These are phyloP conservation scores for Pichia deserticola DNA, from an alignment of 805 yeast genomes.

Conservation along the genomic window DNA sequence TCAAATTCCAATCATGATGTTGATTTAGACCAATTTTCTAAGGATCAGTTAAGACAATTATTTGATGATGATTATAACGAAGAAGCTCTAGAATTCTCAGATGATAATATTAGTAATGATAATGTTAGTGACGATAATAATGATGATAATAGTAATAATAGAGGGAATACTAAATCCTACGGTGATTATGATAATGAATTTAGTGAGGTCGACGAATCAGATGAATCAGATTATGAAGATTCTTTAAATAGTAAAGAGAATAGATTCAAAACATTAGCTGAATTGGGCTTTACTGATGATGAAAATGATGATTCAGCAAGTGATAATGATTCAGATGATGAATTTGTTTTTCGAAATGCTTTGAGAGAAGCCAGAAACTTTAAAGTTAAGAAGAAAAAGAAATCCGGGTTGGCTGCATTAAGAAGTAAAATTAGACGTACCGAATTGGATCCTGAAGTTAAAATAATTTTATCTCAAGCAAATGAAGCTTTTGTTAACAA, in stretches of 20 bases:
- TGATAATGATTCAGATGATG: constrained; percentile 34
- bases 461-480: constrained; percentile 58
- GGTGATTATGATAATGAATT: background rate
- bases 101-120: constrained; percentile 13
- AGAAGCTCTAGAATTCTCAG: constrained; percentile 28
- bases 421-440: constrained; percentile 34
- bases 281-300: constrained; percentile 26
- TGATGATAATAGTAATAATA: constrained; percentile 14
- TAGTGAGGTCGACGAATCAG: constrained; percentile 8
- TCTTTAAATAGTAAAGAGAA: constrained; percentile 12
- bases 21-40: constrained; percentile 19
- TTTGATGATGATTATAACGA: constrained; percentile 22
- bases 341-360: constrained; percentile 50
- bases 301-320: constrained; percentile 23
- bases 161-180: background rate
- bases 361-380: constrained; percentile 63
- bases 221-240: constrained; percentile 13
- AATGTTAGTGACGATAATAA: constrained; percentile 15
- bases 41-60: constrained; percentile 21
- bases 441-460: constrained; percentile 66
- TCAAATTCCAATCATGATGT: background rate
- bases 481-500: constrained; percentile 70
- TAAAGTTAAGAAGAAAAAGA: constrained; percentile 32
- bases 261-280: constrained; percentile 18
- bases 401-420: constrained; percentile 30